phyloP scores from a whole-genome alignment of 345 rosid species.

The Ailanthus altissimus region DNA sequence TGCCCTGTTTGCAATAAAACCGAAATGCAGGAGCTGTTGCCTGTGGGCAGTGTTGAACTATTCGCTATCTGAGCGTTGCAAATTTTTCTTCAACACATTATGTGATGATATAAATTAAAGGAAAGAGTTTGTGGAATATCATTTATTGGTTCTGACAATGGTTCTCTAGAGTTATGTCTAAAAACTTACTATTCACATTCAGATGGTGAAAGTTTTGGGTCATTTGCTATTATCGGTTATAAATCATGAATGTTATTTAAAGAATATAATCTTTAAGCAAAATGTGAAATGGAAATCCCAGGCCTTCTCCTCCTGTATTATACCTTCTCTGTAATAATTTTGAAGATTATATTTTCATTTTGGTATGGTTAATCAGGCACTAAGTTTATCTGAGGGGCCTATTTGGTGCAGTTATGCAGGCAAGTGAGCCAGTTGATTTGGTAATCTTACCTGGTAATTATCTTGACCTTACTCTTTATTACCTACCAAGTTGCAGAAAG shows the following conservation, averaged over 20 bases:
- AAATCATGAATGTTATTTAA: background rate
- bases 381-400: constrained; percentile 2
- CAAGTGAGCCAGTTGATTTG: constrained; percentile 44
- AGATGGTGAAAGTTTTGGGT: constrained; percentile 4
- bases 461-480: background rate
- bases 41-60: background rate
- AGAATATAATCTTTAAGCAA: background rate
- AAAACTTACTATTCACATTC: background rate
- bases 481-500: background rate
- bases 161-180: background rate
- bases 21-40: background rate
- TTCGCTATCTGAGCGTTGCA: background rate
- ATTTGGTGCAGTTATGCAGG: constrained; percentile 44
- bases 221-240: background rate
- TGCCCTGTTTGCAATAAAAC: background rate
- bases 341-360: constrained; percentile 8
- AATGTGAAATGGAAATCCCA: background rate
- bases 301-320: background rate
- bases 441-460: constrained; percentile 43
- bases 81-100: background rate
- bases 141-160: background rate
- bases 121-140: background rate
- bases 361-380: background rate
- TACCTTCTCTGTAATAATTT: background rate
- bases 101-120: background rate